A percentile compares a stretch with the other conserved stretches of the same genome.
phyloP scores from a whole-genome alignment of 305 asterid species.

The Solanum hybrid region DNA sequence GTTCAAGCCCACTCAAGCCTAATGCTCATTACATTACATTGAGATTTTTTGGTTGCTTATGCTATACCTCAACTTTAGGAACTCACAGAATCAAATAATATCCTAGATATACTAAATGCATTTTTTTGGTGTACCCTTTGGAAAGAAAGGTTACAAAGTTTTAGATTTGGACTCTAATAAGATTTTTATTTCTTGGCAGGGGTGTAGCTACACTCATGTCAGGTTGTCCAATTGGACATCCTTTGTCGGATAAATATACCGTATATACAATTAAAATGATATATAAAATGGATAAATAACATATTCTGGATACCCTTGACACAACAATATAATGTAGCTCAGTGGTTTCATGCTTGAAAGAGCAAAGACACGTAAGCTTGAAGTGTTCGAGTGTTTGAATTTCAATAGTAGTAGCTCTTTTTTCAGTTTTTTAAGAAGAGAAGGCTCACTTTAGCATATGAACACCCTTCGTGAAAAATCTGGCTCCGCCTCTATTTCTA shows the following conservation, averaged over 20 bases:
- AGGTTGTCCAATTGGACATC: not conserved
- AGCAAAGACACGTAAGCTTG: not conserved
- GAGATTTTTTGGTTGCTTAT: not conserved
- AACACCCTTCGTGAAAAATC: not conserved
- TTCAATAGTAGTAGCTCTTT: not conserved
- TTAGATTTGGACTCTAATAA: not conserved
- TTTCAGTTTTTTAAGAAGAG: no score
- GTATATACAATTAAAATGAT: no score
- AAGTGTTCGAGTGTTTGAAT: not conserved
- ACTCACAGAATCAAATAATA: not conserved
- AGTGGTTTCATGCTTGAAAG: not conserved
- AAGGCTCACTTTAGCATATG: no score
- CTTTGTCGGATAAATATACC: no score
- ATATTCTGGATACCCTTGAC: not conserved
- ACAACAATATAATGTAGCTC: not conserved
- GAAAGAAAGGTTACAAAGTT: not conserved
- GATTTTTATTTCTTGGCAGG: not conserved
- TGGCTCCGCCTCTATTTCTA: not conserved
- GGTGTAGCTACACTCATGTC: not conserved
- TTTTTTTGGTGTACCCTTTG: not conserved
- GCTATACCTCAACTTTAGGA: not conserved
- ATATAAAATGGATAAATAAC: no score
- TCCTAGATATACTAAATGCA: not conserved
- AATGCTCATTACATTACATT: not conserved
- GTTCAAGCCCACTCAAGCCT: no score